Base-by-base conservation (phyloP, 176 grass and related monocot species). In the Elymus sibiricus region DNA sequence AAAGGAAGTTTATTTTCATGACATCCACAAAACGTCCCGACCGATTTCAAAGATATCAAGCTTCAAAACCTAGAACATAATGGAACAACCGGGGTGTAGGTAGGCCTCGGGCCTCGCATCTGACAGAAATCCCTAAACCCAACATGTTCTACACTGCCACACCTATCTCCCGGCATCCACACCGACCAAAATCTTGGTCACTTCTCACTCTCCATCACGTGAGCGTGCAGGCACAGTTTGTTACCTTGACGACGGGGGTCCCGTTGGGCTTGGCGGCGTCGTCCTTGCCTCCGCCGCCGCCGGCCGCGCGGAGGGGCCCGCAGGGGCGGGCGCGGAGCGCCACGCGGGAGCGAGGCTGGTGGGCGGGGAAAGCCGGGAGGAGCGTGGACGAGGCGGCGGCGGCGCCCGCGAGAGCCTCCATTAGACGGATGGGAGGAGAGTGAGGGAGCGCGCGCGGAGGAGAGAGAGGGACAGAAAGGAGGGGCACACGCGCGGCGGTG, bases 341-440 rank as follows among this genome's bases (percentile, higher is more conserved):
- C 11, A 82, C 39, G 71, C 82, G 82, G 19, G 81, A 76, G 31
- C 24, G 61, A 40, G 53, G 64, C 76, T 85, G 63, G 28, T 25
- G 34, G 5, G 22, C 14, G 10, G 90, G 77, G 34, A 70, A 60
- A 24, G 64, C 9, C 19, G 84, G 26, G 24, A 76, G 69, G 51
- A 86, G 40, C 78, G 88, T 76, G 53, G 88, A 78, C 8, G 66
- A 35, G 27, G 66, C 38, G 31, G 72, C 69, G 78, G 76, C 71
- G 73, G 70, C 2, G 14, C 77, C 86, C 24, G 86, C 22, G 63
- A 91, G 77, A 77, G 90, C 76, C 71, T 91, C 90, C 90, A 91
- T 91, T 63, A 51, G 62, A 29, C 4, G 9, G 39, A 7, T 11
- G 17, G 5, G 17, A 61, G 11, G 42, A 53, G 46, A 37, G 21